Percentiles rank a stretch among this genome's conserved stretches.
phyloP scores from a whole-genome alignment of 164 flowering plant genomes.

The Aristolochia contorta region DNA sequence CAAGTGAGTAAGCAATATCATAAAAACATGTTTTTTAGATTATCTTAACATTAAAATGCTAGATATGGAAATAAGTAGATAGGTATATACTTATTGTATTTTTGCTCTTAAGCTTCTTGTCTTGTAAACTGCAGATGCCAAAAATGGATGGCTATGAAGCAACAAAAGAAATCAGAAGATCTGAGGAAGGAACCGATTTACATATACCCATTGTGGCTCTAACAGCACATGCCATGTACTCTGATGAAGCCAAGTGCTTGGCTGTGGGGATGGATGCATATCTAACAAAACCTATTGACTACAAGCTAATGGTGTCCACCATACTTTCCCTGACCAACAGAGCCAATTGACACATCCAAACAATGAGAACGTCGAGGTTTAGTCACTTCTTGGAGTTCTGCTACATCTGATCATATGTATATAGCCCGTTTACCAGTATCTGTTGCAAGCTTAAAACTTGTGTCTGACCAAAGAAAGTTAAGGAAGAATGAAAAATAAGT shows the following conservation, averaged over 20 bases:
- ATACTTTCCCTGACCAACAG: constrained; percentile 47
- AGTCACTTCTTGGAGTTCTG: too few species aligned
- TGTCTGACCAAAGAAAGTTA: too few species aligned
- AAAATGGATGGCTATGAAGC: constrained; percentile 99
- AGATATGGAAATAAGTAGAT: not conserved
- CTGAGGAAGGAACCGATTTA: constrained; percentile 44
- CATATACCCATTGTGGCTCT: constrained; percentile 92
- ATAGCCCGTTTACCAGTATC: too few species aligned
- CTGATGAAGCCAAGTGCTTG: constrained; percentile 93
- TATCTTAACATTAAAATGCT: not conserved
- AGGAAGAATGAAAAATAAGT: too few species aligned
- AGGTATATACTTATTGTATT: not conserved
- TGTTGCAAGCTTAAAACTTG: too few species aligned
- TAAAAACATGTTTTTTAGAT: not conserved
- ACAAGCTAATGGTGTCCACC: constrained; percentile 82
- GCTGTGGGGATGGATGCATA: constrained; percentile 98
- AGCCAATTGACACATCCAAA: not conserved
- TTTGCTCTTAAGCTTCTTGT: not conserved
- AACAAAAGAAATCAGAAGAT: constrained; percentile 73
- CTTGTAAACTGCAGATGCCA: constrained; percentile 64
- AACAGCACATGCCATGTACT: constrained; percentile 99
- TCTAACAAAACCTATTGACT: constrained; percentile 86
- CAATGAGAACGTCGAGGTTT: too few species aligned
- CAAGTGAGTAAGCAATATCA: constrained; percentile 44
- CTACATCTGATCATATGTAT: too few species aligned